Evolutionary conservation across 1,139 yeast genomes (phyloP).

Genomic region (Debaryomyces udenii): DNA sequence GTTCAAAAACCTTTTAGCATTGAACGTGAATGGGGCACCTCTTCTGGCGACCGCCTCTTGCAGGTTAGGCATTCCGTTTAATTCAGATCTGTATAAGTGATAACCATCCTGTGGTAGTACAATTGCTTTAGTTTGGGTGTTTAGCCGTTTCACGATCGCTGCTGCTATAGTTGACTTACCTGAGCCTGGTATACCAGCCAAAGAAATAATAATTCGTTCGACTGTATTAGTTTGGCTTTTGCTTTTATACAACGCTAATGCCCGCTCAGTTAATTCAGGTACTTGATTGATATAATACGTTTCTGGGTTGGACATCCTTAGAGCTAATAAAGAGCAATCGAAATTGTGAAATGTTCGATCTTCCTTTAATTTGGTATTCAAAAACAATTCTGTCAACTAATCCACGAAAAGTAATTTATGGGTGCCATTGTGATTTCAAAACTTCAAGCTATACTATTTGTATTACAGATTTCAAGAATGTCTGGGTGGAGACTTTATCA

Average conservation of each 20-base stretch:
- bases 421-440: conserved; percentile 14
- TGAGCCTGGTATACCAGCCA: conserved; percentile 82
- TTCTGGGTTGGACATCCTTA: conserved; percentile 1
- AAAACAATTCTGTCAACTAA: not conserved
- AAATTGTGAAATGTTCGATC: conserved; percentile 3
- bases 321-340: not conserved
- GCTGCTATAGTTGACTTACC: conserved; percentile 75
- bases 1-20: conserved; percentile 46
- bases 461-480: conserved; percentile 29
- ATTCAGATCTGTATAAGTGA: conserved; percentile 64
- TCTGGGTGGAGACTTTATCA: conserved; percentile 32
- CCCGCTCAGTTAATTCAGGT: conserved; percentile 13
- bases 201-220: conserved; percentile 51
- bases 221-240: conserved; percentile 8
- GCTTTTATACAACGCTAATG: conserved; percentile 9
- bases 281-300: conserved; percentile 11
- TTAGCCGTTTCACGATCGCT: conserved; percentile 22
- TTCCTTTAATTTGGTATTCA: conserved; percentile 9
- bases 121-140: conserved; percentile 20
- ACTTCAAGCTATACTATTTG: conserved; percentile 25
- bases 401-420: conserved; percentile 16
- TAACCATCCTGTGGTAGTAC: conserved; percentile 75
- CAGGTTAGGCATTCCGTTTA: conserved; percentile 56
- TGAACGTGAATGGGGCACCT: conserved; percentile 88
- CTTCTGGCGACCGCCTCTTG: conserved; percentile 62